phyloP scores from a whole-genome alignment of 768 basidiomycete species.

The Rhizopogon salebrosus region DNA sequence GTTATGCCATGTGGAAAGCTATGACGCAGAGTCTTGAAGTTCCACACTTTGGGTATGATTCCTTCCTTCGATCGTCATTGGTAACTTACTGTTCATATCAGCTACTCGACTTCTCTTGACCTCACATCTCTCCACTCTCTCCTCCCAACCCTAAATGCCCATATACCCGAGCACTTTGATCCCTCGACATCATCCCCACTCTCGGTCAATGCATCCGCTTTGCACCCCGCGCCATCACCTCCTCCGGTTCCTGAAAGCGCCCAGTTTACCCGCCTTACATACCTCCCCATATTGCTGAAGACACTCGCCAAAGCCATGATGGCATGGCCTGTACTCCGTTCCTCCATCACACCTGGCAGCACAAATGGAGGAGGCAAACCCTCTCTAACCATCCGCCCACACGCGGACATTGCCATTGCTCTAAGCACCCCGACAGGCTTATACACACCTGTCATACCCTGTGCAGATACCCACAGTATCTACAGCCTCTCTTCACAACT shows the following conservation, averaged over 20 bases:
- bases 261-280: slow-evolving; percentile 65
- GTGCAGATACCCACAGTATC: slow-evolving; percentile 49
- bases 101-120: slow-evolving; percentile 73
- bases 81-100: slow-evolving; percentile 17
- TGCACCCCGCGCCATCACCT: slow-evolving; percentile 34
- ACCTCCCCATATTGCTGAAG: slow-evolving; percentile 81
- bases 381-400: slow-evolving; percentile 65
- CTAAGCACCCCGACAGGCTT: slow-evolving; percentile 79
- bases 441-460: slow-evolving; percentile 69
- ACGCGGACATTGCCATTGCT: slow-evolving; percentile 71
- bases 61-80: neutral
- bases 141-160: slow-evolving; percentile 57
- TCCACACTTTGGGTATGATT: slow-evolving; percentile 72
- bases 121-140: slow-evolving; percentile 62
- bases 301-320: slow-evolving; percentile 74
- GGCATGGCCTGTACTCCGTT: slow-evolving; percentile 80
- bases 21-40: slow-evolving; percentile 87
- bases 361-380: slow-evolving; percentile 39
- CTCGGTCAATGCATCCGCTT: slow-evolving; percentile 33
- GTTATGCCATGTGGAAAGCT: slow-evolving; percentile 85
- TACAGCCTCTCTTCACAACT: slow-evolving; percentile 60
- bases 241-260: slow-evolving; percentile 44
- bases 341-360: slow-evolving; percentile 53
- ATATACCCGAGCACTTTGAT: slow-evolving; percentile 59
- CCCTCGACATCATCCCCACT: slow-evolving; percentile 34